Conservation (phyloP, 768 basidiomycete species). For the Daedaleopsis nitida region DNA sequence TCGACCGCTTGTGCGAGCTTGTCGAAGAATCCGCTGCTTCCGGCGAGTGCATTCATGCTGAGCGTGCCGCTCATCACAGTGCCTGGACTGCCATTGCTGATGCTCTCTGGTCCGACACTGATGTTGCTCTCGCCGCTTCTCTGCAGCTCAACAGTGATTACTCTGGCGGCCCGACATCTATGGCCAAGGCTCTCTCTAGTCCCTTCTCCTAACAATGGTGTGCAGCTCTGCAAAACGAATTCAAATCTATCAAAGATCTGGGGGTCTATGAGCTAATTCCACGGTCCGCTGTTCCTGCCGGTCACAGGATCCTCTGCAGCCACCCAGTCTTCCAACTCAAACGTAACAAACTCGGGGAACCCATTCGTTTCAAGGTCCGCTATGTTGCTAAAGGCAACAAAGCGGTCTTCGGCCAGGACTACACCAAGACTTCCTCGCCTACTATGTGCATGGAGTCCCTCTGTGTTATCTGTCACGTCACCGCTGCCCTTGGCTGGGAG, state of each 20-base stretch:
- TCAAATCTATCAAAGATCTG: slow-evolving; percentile 15
- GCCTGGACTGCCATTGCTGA: slow-evolving; percentile 8
- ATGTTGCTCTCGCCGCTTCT: slow-evolving; percentile 19
- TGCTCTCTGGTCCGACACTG: slow-evolving; percentile 4
- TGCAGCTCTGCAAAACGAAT: slow-evolving; percentile 26
- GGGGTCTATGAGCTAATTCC: slow-evolving; percentile 26
- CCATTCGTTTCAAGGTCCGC: slow-evolving; percentile 34
- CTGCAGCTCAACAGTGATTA: background rate
- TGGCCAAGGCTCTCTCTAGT: slow-evolving; percentile 23
- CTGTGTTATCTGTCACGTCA: slow-evolving; percentile 24
- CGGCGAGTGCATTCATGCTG: no score
- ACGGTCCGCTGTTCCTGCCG: slow-evolving; percentile 20
- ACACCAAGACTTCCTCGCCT: slow-evolving; percentile 43
- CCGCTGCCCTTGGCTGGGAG: slow-evolving; percentile 36
- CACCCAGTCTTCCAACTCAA: slow-evolving; percentile 33
- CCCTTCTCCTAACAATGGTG: slow-evolving; percentile 25
- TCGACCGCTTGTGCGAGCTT: no score
- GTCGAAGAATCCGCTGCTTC: no score
- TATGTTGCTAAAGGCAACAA: slow-evolving; percentile 46
- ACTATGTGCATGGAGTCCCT: slow-evolving; percentile 43
- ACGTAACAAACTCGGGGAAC: slow-evolving; percentile 23
- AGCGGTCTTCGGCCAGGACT: slow-evolving; percentile 45
- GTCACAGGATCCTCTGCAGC: slow-evolving; percentile 6
- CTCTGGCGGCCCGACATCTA: slow-evolving; percentile 21
- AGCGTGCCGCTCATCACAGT: background rate